Base-by-base conservation (phyloP, 371 early-diverging fungal genomes). In the Conidiobolus coronatus region DNA sequence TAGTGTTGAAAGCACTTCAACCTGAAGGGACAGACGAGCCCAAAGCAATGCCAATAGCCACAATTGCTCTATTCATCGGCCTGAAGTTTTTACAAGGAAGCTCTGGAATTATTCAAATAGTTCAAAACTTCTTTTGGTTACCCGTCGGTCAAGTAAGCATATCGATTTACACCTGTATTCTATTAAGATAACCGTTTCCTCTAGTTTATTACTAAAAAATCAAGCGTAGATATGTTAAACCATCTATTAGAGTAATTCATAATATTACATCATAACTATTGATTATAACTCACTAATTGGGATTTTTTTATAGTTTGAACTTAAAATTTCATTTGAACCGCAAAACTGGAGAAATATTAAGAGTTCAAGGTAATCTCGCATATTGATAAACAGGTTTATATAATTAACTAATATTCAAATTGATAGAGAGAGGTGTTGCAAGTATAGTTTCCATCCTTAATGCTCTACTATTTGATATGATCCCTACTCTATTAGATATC, bases 271-370 rank as follows among this genome's bases (percentile, higher is more conserved):
- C 5, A 35, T 49, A 18, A n/a, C 5, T 41, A n/a, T n/a, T n/a
- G n/a, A n/a, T n/a, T n/a, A n/a, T n/a, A n/a, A n/a, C n/a, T n/a
- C n/a, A n/a, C n/a, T n/a, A n/a, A n/a, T n/a, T n/a, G n/a, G n/a
- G n/a, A n/a, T 38, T 7, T 12, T 36, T 34, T 13, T 45, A 49
- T 52, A 65, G 63, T 18, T 69, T 91, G 20, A 82, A 85, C 0
- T 57, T 90, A 19, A 65, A 79, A n/a, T 93, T 78, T 55, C 92
- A 93, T 53, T 70, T 91, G 47, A 82, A 78, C 46, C 76, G 91
- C 45, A 91, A 92, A 57, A 94, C 95, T 0, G 90, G 91, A n/a
- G 90, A 89, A 52, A 78, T 84, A 19, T 60, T 86, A 37, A 70
- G 86, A 8, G 76, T 81, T n/a, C 70, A 73, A 58, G 66, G 62